These are phyloP conservation scores for Ceratorhiza oryzae-sativae DNA, from an alignment of 1,284 basidiomycete genomes.

Conservation along the genomic window DNA sequence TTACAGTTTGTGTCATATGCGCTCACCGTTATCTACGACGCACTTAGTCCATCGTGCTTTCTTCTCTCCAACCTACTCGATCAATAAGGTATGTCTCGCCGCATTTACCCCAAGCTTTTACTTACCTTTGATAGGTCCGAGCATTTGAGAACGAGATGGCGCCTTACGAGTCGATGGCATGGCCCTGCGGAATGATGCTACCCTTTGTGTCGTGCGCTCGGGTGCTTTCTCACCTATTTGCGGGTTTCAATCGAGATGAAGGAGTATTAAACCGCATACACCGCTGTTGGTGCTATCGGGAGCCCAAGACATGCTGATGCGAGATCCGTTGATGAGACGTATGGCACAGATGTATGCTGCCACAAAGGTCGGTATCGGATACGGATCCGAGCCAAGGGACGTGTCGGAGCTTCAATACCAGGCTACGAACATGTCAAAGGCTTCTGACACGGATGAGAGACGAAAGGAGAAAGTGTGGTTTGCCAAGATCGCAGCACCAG, in stretches of 20 bases:
- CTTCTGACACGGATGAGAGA: neutral
- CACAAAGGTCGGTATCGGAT: slow-evolving; percentile 14
- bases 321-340: slow-evolving; percentile 24
- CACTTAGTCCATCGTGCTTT: slow-evolving; percentile 6
- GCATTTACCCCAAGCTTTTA: neutral
- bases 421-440: neutral
- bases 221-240: slow-evolving; percentile 7
- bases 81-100: neutral
- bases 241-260: neutral
- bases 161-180: slow-evolving; percentile 25
- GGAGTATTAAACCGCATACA: neutral
- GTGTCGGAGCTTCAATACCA: slow-evolving; percentile 10
- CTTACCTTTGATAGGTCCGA: slow-evolving; percentile 20
- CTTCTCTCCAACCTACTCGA: slow-evolving; percentile 24
- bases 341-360: slow-evolving; percentile 25
- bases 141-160: slow-evolving; percentile 30
- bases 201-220: slow-evolving; percentile 16
- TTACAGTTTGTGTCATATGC: slow-evolving; percentile 11
- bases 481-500: slow-evolving; percentile 22
- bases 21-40: slow-evolving; percentile 7
- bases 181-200: slow-evolving; percentile 35
- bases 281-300: slow-evolving; percentile 2
- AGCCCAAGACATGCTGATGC: slow-evolving; percentile 22
- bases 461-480: slow-evolving; percentile 14
- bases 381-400: neutral